Percentiles rank a stretch among this genome's conserved stretches.
Evolutionary conservation across 1,284 basidiomycete genomes (phyloP).

Genomic region (Ustilago bromivora): DNA sequence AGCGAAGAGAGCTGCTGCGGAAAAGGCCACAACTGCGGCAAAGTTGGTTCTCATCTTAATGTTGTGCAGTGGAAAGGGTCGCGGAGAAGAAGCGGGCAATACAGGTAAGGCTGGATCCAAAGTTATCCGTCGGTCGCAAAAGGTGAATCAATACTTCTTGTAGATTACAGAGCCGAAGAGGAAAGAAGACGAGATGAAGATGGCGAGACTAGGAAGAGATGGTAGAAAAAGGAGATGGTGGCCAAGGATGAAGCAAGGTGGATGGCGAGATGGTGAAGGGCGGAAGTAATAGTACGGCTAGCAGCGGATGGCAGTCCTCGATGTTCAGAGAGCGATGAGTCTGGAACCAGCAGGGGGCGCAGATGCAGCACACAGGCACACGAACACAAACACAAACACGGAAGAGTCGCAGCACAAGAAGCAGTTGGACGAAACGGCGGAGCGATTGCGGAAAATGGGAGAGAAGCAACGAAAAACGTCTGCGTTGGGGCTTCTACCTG

Average conservation of each 20-base stretch:
- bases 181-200: slow-evolving; percentile 2
- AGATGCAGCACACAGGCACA: slow-evolving; percentile 1
- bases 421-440: slow-evolving; percentile 5
- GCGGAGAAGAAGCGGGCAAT: background rate
- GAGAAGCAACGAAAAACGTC: background rate
- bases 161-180: background rate
- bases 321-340: slow-evolving; percentile 1
- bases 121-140: background rate
- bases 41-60: slow-evolving; percentile 34
- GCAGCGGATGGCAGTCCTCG: slow-evolving; percentile 3
- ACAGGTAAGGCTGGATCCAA: background rate
- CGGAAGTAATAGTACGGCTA: background rate
- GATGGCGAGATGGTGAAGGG: slow-evolving; percentile 3
- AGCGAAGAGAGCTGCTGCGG: slow-evolving; percentile 33
- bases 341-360: background rate
- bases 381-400: slow-evolving; percentile 5
- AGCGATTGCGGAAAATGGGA: slow-evolving; percentile 6
- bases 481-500: background rate
- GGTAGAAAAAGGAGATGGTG: background rate
- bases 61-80: background rate
- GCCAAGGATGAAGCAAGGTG: slow-evolving; percentile 2
- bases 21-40: slow-evolving; percentile 28
- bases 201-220: background rate
- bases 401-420: background rate
- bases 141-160: background rate